phyloP scores from a whole-genome alignment of 352 stramenopile species.

The Phytopythium sindhum region DNA sequence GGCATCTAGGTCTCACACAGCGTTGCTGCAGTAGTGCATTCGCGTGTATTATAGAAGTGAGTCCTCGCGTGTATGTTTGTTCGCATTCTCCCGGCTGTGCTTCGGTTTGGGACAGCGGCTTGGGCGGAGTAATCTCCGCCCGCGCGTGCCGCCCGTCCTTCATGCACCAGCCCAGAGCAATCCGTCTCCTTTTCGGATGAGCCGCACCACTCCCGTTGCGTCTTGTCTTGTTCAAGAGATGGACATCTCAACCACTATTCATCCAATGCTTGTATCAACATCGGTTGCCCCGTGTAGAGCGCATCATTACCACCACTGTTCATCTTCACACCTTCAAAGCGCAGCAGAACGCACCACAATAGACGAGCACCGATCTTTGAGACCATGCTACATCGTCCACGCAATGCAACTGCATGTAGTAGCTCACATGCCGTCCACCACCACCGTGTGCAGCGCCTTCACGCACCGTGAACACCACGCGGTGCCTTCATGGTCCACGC shows the following conservation, averaged over 20 bases:
- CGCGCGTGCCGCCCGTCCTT: constrained; percentile 5
- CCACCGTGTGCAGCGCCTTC: too few species aligned
- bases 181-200: constrained; percentile 8
- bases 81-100: constrained; percentile 1
- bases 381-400: too few species aligned
- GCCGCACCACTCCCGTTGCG: constrained; percentile 5
- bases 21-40: background rate
- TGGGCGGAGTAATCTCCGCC: background rate
- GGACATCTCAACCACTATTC: background rate
- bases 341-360: too few species aligned
- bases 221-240: constrained; percentile 9
- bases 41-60: background rate
- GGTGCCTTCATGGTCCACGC: background rate
- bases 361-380: too few species aligned
- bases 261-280: too few species aligned
- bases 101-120: constrained; percentile 9
- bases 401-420: too few species aligned
- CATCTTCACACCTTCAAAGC: too few species aligned
- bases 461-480: background rate
- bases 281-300: too few species aligned
- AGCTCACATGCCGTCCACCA: too few species aligned
- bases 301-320: too few species aligned
- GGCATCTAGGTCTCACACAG: too few species aligned
- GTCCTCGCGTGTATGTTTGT: background rate
- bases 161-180: constrained; percentile 10